These are phyloP conservation scores for Aristolochia fimbriata DNA, from an alignment of 164 flowering plant genomes.

Conservation along the genomic window DNA sequence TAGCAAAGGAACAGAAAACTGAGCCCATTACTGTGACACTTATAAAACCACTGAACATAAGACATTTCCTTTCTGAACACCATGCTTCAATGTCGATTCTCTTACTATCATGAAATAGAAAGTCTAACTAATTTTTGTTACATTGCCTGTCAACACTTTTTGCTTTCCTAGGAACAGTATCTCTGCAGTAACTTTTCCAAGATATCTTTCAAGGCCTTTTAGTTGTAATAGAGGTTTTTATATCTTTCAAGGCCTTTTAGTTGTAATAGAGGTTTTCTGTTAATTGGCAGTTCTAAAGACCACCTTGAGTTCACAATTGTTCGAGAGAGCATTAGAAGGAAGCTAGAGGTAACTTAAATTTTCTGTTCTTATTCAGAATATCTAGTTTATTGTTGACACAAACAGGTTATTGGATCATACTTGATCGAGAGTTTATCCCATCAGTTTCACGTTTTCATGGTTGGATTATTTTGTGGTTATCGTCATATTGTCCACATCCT, in stretches of 20 bases:
- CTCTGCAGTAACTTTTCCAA: background rate
- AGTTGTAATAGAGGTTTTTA: background rate
- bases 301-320: conserved; percentile 86
- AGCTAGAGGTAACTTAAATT: conserved; percentile 58
- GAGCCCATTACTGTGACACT: no score
- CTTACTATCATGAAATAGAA: no score
- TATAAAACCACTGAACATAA: no score
- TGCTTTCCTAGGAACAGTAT: background rate
- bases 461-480: background rate
- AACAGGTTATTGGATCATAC: no score
- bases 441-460: no score
- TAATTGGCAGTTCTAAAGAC: conserved; percentile 69
- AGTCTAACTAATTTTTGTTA: no score
- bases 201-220: background rate
- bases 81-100: no score
- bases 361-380: no score
- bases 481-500: background rate
- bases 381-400: no score
- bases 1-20: no score
- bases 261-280: conserved; percentile 1
- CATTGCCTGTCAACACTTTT: background rate
- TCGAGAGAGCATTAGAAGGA: conserved; percentile 67
- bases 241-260: background rate
- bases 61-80: no score
- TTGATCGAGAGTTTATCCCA: no score